Evolutionary conservation across 2,329 filamentous ascomycete species (phyloP), one percentile per base, ranked within the genome.

Genomic region (Arthroderma uncinatum): DNA sequence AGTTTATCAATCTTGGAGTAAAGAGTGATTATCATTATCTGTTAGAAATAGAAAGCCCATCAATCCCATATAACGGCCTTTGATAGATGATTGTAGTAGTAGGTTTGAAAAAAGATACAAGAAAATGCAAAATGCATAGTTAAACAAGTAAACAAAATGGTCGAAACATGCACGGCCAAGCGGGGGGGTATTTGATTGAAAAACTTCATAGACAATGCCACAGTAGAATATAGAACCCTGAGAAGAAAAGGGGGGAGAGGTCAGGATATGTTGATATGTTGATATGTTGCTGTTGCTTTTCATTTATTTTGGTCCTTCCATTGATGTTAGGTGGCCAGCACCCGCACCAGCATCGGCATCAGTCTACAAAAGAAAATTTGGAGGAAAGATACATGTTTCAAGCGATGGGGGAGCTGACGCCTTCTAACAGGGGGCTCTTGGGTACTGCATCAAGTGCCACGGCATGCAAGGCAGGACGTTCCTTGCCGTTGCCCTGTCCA

Each of bases 391-490:
- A 40, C 14, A 19, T 40, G 10, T 12, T 19, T 40, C 19, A 40
- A n/a, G 37, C 19, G n/a, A 7, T 40, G n/a, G n/a, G 37, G 6
- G 37, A 19, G 16, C n/a, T 42, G 7, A 21, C 16, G 6, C 16
- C 16, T 42, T 42, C 39, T 16, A 42, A 19, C 23, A 42, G 19
- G 12, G 71, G 68, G 58, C 68, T 74, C 4, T 70, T 72, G 16
- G 70, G 70, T 25, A 91, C 81, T 10, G 81, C 82, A 69, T 95
- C 88, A 47, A 97, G 73, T 1, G 91, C 89, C 23, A 88, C 92
- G 4, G 89, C 85, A 70, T 97, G 93, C 61, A 97, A 73, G 2
- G 93, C 91, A 14, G 93, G 93, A 66, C 87, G 88, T 53, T 78
- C 77, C 14, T 73, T 69, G 53, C 76, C 77, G 3, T 75, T 77